These are phyloP conservation scores for Otatea glauca DNA, from an alignment of 176 grass and related monocot species.

Conservation along the genomic window DNA sequence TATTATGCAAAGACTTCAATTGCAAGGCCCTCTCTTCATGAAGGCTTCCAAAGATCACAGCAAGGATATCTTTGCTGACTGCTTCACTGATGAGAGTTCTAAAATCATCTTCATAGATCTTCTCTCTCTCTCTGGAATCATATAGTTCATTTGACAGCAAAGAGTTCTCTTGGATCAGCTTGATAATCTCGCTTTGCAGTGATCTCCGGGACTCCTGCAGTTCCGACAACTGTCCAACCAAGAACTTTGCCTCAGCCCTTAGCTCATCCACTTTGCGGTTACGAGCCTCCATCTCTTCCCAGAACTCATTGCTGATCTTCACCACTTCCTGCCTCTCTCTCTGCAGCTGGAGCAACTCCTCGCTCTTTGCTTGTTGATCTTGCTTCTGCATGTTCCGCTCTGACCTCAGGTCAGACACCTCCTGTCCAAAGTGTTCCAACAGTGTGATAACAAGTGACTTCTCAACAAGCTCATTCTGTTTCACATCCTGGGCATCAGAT, in stretches of 20 bases:
- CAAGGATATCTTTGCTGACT: slow-evolving; percentile 70
- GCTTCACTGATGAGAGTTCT: slow-evolving; percentile 55
- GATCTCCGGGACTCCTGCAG: slow-evolving; percentile 68
- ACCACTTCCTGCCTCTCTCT: slow-evolving; percentile 58
- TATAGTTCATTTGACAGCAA: slow-evolving; percentile 57
- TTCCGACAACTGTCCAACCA: slow-evolving; percentile 71
- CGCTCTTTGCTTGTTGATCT: slow-evolving; percentile 55
- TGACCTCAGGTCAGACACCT: slow-evolving; percentile 74
- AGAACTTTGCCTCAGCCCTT: slow-evolving; percentile 69
- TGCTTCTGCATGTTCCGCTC: slow-evolving; percentile 61
- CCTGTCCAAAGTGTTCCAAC: slow-evolving; percentile 82
- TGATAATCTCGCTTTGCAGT: slow-evolving; percentile 70
- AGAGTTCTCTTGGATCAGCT: slow-evolving; percentile 69
- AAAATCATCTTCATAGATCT: slow-evolving; percentile 59
- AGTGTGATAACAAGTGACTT: slow-evolving; percentile 86
- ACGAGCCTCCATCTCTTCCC: slow-evolving; percentile 58
- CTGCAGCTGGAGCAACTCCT: slow-evolving; percentile 55
- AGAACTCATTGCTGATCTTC: slow-evolving; percentile 60
- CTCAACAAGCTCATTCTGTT: slow-evolving; percentile 78
- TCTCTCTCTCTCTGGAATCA: slow-evolving; percentile 56
- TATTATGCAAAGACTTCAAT: slow-evolving; percentile 48
- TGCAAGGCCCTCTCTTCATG: slow-evolving; percentile 62
- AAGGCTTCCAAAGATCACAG: slow-evolving; percentile 58
- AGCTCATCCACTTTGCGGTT: slow-evolving; percentile 67
- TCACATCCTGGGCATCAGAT: slow-evolving; percentile 78